Base-by-base conservation (phyloP, 345 rosid species). In the Carallia pectinifolia region DNA sequence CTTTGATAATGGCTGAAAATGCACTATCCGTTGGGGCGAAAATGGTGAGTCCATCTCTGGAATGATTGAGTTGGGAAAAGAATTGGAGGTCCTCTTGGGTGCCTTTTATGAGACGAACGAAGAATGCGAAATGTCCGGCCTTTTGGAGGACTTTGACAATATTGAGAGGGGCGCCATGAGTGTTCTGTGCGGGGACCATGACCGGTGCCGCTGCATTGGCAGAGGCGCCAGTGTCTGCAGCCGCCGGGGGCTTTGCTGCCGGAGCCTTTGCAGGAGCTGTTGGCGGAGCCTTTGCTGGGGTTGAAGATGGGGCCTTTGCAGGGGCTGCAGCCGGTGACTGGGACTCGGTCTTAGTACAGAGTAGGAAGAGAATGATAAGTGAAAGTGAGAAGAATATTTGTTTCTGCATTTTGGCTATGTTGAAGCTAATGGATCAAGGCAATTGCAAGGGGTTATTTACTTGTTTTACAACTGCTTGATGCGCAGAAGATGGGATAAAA, bases 21-120 rank as follows among this genome's bases (percentile, higher is more conserved):
- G 77, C 77, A 10, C 58, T 73, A 38, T 74, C 68, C 1, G 72
- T 68, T 8, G 77, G 77, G 18, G 77, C 77, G 58, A 74, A 74
- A 15, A 74, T 54, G 17, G 77, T 67, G 44, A 74, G 56, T 4
- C 77, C 77, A 47, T 74, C 77, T 1, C 16, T 44, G 3, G 77
- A 74, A 52, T 18, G 48, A 29, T 74, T 74, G 68, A 74, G 77
- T 53, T 74, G 77, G 50, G 73, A 74, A 54, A 44, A 53, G 3
- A 74, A 23, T n/a, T 74, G 77, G 64, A 74, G 55, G 27, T 74
- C 77, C n/a, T 74, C 77, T 23, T 74, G 77, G 1, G 77, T 74
- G 55, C 65, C 31, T 55, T 63, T 74, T 62, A 74, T 74, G 23
- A 74, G 72, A 23, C 77, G 77, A 58, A 62, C 47, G 47, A 74